phyloP scores from a whole-genome alignment of 495 filamentous ascomycete species.

The Xylaria nigripes region DNA sequence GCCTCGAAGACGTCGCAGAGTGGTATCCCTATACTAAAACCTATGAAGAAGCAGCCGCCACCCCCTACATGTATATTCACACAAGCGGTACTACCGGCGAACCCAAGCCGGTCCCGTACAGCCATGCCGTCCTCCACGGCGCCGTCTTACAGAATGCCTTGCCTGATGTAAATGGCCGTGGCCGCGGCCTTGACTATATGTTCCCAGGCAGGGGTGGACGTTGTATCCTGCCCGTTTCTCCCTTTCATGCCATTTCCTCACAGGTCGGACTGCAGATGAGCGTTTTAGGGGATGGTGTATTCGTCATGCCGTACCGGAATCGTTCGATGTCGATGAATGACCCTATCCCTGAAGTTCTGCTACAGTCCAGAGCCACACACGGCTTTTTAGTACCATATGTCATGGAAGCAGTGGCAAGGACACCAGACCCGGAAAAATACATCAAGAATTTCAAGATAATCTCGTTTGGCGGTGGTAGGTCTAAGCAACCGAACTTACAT shows the following conservation, averaged over 20 bases:
- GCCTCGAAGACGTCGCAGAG: background rate
- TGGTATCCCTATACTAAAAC: background rate
- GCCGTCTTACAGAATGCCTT: background rate
- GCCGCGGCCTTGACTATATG: background rate
- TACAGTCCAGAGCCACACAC: background rate
- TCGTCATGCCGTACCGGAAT: background rate
- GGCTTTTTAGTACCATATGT: background rate
- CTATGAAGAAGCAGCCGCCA: background rate
- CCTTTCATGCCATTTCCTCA: background rate
- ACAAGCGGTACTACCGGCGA: background rate
- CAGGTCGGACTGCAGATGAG: background rate
- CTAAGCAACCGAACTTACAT: background rate
- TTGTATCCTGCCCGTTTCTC: background rate
- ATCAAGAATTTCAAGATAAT: background rate
- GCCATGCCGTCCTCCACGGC: background rate
- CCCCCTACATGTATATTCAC: background rate
- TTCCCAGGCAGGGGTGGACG: background rate
- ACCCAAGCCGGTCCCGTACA: background rate
- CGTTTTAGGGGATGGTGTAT: background rate
- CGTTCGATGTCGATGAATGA: background rate
- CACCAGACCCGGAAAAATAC: background rate
- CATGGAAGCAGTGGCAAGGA: background rate
- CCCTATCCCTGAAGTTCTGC: background rate
- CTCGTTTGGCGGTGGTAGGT: background rate
- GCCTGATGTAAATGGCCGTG: background rate